A percentile compares a stretch with the other conserved stretches of the same genome.
phyloP scores from a whole-genome alignment of 805 yeast genomes.

The Wickerhamiella nectarea region DNA sequence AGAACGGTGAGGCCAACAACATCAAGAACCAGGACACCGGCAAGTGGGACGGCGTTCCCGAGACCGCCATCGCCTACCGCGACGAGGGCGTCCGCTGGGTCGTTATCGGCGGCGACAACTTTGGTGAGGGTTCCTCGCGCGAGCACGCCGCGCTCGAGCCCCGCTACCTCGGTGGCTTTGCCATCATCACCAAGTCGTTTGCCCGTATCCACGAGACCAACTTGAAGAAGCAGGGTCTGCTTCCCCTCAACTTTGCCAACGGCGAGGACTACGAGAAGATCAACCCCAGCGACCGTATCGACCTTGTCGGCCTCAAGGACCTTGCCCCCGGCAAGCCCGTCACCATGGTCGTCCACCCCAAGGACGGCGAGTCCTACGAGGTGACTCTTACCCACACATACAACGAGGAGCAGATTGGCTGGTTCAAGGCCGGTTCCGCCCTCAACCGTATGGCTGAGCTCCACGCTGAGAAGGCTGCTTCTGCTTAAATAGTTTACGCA shows the following conservation, averaged over 20 bases:
- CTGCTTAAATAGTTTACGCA: constrained; percentile 9
- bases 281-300: constrained; percentile 79
- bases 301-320: constrained; percentile 67
- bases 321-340: constrained; percentile 90
- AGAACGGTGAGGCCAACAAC: constrained; percentile 85
- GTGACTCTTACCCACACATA: constrained; percentile 90
- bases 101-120: constrained; percentile 96
- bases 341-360: constrained; percentile 57
- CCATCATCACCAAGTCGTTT: constrained; percentile 93
- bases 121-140: constrained; percentile 99
- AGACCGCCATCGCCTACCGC: constrained; percentile 89
- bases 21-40: constrained; percentile 86
- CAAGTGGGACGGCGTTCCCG: constrained; percentile 90
- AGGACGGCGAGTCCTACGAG: constrained; percentile 73
- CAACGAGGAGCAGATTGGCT: constrained; percentile 91
- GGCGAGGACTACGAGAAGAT: constrained; percentile 88
- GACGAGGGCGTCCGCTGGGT: constrained; percentile 89
- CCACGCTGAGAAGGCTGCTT: constrained; percentile 14
- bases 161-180: constrained; percentile 96
- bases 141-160: constrained; percentile 99
- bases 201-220: constrained; percentile 99
- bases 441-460: constrained; percentile 78
- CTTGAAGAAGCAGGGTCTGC: constrained; percentile 98
- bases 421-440: constrained; percentile 99
- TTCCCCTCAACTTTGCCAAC: constrained; percentile 88